phyloP scores from a whole-genome alignment of 75 land plant genomes.

The Azolla pinnata region DNA sequence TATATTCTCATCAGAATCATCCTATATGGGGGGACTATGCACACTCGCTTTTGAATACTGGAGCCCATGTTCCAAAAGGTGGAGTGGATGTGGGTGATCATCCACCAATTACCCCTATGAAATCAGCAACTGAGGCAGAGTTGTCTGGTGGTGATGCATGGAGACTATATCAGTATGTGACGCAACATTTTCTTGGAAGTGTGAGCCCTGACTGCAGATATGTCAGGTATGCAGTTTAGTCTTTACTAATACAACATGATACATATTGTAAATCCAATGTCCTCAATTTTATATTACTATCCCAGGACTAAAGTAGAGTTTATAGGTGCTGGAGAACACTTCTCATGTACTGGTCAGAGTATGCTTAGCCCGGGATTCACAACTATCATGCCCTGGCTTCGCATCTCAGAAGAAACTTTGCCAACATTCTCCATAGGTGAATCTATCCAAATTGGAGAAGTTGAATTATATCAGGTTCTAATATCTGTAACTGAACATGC shows the following conservation, averaged over 20 bases:
- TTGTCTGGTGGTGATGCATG: slow-evolving; percentile 78
- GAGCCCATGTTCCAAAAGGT: slow-evolving; percentile 49
- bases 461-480: slow-evolving; percentile 74
- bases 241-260: too few species aligned
- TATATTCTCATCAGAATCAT: slow-evolving; percentile 38
- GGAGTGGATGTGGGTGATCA: slow-evolving; percentile 94
- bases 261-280: too few species aligned
- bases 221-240: slow-evolving; percentile 40
- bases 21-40: slow-evolving; percentile 74
- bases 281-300: background rate
- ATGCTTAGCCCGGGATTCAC: slow-evolving; percentile 73
- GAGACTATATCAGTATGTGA: slow-evolving; percentile 80
- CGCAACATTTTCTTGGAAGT: slow-evolving; percentile 82
- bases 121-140: slow-evolving; percentile 63
- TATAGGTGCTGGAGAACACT: slow-evolving; percentile 58
- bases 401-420: slow-evolving; percentile 63
- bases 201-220: slow-evolving; percentile 87
- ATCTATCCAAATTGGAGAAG: slow-evolving; percentile 42
- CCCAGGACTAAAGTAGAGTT: slow-evolving; percentile 72
- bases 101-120: slow-evolving; percentile 95
- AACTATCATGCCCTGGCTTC: slow-evolving; percentile 92
- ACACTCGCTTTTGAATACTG: slow-evolving; percentile 37
- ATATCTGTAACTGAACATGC: slow-evolving; percentile 9
- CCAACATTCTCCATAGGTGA: slow-evolving; percentile 66
- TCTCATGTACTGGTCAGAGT: slow-evolving; percentile 53